Base-by-base conservation (phyloP, 2,329 filamentous ascomycete species). In the Penicillium sp. region DNA sequence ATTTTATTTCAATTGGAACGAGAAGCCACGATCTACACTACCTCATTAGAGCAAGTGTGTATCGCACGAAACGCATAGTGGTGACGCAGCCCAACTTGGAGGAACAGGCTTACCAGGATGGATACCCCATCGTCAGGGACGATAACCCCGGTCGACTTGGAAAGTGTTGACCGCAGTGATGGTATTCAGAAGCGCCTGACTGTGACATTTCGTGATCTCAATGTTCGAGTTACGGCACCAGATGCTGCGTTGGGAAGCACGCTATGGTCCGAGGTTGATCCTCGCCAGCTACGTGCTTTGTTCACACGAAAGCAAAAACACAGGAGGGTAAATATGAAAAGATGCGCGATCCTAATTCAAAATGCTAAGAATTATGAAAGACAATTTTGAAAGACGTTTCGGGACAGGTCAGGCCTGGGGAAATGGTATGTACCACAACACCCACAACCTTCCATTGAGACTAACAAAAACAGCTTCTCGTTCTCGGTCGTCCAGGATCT, bases 401-500 rank as follows among this genome's bases (percentile, higher is more conserved):
- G 19, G 77, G 77, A 1, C 77, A 79, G 54, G 75, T 79, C 0
- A 71, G 70, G 4, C 77, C 77, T 0, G 77, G 77, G 0, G 77
- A 79, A 59, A 79, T 78, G 77, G 77, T 79, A 71, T n/a, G 41
- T 33, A n/a, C 2, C 16, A 1, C 2, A 7, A 13, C 7, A 22
- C 6, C 13, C 14, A 37, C 16, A 24, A 22, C 11, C 6, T 16
- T 35, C n/a, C 22, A 24, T 41, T 43, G 13, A 58, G 41, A 14
- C 58, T 65, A 36, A 64, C 24, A 14, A 18, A 49, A 33, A 27
- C 50, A 74, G 88, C 73, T 89, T 2, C 78, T 90, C 0, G 87
- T 90, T 0, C 78, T 90, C 0, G 88, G 88, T 1, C 81, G 87
- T 1, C 88, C 88, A 0, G 88, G 87, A 0, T 82, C 86, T 5